Evolutionary conservation across 2,329 filamentous ascomycete species (phyloP).

Genomic region (Colletotrichum karsti): DNA sequence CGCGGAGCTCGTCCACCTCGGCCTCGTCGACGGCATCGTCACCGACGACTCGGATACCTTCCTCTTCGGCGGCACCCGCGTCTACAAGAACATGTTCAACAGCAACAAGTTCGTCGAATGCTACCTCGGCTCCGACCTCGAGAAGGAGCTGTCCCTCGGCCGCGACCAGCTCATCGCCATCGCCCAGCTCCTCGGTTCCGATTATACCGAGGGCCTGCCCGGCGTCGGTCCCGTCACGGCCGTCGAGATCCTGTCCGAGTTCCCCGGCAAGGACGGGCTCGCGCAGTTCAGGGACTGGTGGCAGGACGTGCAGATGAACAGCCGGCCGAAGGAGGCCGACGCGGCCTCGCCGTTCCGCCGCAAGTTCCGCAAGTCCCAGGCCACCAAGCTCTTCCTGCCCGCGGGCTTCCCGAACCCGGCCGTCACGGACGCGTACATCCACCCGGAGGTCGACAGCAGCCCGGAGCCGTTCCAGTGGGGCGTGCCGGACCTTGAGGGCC

Average conservation of each 20-base stretch:
- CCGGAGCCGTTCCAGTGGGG: slow-evolving; percentile 92
- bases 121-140: slow-evolving; percentile 84
- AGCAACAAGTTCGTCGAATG: slow-evolving; percentile 98
- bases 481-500: slow-evolving; percentile 87
- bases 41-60: slow-evolving; percentile 98
- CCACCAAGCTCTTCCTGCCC: slow-evolving; percentile 86
- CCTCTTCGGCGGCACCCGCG: slow-evolving; percentile 91
- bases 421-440: slow-evolving; percentile 84
- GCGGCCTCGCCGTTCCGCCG: slow-evolving; percentile 73
- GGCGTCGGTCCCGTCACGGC: slow-evolving; percentile 95
- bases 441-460: slow-evolving; percentile 85
- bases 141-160: slow-evolving; percentile 87
- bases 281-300: slow-evolving; percentile 89
- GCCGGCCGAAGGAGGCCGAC: slow-evolving; percentile 71
- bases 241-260: slow-evolving; percentile 93
- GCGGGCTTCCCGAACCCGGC: slow-evolving; percentile 79
- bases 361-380: slow-evolving; percentile 85
- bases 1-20: slow-evolving; percentile 85
- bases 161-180: slow-evolving; percentile 89
- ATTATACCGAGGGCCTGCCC: slow-evolving; percentile 92
- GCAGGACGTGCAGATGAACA: slow-evolving; percentile 75
- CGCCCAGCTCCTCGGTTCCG: slow-evolving; percentile 89
- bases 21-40: slow-evolving; percentile 95
- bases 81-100: slow-evolving; percentile 99
- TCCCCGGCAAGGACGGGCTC: slow-evolving; percentile 69